Conservation (phyloP, 1,284 basidiomycete species). For the Macrocybe sp. region DNA sequence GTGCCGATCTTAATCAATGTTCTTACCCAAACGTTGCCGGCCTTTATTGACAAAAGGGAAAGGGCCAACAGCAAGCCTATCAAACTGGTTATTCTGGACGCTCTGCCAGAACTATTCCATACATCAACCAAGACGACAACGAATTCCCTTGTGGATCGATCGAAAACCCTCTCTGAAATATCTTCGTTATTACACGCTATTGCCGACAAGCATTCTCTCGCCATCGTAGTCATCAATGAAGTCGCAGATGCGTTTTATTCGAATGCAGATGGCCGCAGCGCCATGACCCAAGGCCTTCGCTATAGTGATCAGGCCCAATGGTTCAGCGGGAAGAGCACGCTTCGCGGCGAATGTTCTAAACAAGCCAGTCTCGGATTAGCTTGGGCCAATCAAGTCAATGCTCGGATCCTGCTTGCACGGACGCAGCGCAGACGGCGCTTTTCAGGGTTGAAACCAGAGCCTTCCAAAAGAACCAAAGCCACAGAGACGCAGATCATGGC, state of each 20-base stretch:
- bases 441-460: constrained; percentile 26
- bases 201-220: constrained; percentile 58
- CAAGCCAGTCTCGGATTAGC: constrained; percentile 82
- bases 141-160: constrained; percentile 61
- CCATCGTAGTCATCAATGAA: constrained; percentile 83
- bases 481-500: constrained; percentile 3
- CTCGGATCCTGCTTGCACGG: constrained; percentile 75
- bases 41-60: constrained; percentile 40
- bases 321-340: constrained; percentile 64
- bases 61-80: constrained; percentile 42
- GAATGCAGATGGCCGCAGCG: constrained; percentile 8
- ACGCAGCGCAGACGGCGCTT: constrained; percentile 66
- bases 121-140: constrained; percentile 49
- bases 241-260: constrained; percentile 71
- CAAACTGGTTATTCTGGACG: constrained; percentile 76
- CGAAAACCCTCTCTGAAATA: constrained; percentile 62
- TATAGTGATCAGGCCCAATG: constrained; percentile 75
- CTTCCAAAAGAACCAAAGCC: constrained; percentile 25
- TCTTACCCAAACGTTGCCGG: constrained; percentile 59
- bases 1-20: constrained; percentile 64
- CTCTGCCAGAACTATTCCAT: constrained; percentile 78
- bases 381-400: constrained; percentile 89
- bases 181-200: constrained; percentile 65
- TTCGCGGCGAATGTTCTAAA: constrained; percentile 55
- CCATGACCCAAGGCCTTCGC: constrained; percentile 31